phyloP scores from a whole-genome alignment of 495 filamentous ascomycete species.

The Bathelium albidoporum region DNA sequence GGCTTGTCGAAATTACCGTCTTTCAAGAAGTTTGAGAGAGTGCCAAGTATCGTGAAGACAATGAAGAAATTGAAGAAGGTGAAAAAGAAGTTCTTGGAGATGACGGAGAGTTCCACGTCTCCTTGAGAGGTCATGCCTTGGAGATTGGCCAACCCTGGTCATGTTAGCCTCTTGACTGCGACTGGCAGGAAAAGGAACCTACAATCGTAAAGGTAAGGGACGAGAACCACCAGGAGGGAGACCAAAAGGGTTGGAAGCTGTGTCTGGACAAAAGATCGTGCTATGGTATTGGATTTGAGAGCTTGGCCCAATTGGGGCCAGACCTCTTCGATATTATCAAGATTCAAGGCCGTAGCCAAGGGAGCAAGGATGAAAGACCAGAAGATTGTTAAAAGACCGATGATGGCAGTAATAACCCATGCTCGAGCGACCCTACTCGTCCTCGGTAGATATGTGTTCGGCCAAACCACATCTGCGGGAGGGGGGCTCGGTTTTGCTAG shows the following conservation, averaged over 20 bases:
- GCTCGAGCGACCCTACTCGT: constrained; percentile 59
- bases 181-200: constrained; percentile 17
- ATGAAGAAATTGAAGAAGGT: constrained; percentile 98
- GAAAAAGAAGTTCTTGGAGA: constrained; percentile 99
- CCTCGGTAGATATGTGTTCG: constrained; percentile 80
- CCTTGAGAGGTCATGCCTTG: constrained; percentile 93
- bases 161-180: constrained; percentile 6
- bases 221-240: constrained; percentile 75
- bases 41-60: constrained; percentile 83
- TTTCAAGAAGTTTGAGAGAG: constrained; percentile 56
- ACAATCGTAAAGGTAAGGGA: constrained; percentile 93
- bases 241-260: constrained; percentile 76
- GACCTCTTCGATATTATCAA: constrained; percentile 64
- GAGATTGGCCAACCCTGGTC: constrained; percentile 58
- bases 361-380: constrained; percentile 82
- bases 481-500: constrained; percentile 76
- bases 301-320: constrained; percentile 58
- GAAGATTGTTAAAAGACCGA: constrained; percentile 71
- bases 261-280: constrained; percentile 70
- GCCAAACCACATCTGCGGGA: constrained; percentile 84
- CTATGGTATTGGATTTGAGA: constrained; percentile 55
- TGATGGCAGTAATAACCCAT: constrained; percentile 73
- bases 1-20: constrained; percentile 64
- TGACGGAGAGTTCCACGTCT: constrained; percentile 87
- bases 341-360: constrained; percentile 65